Evolutionary conservation across 2,329 filamentous ascomycete species (phyloP).

Genomic region (Cercospora sp.): DNA sequence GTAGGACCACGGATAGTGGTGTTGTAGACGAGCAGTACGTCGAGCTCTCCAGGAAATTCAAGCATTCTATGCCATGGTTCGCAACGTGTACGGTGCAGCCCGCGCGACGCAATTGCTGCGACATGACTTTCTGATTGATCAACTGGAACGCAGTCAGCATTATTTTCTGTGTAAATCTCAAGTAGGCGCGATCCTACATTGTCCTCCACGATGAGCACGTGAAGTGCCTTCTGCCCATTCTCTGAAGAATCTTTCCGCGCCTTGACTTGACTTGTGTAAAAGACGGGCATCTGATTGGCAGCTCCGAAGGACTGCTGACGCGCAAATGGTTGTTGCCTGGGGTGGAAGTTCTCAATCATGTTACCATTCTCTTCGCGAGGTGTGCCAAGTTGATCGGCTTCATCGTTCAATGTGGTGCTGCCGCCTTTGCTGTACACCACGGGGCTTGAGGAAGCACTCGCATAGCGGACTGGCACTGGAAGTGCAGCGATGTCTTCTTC

Average conservation of each 20-base stretch:
- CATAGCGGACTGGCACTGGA: slow-evolving; percentile 18
- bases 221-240: slow-evolving; percentile 25
- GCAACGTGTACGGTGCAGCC: slow-evolving; percentile 37
- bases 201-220: slow-evolving; percentile 39
- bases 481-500: neutral
- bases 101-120: slow-evolving; percentile 31
- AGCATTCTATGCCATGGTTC: slow-evolving; percentile 39
- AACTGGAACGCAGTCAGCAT: neutral
- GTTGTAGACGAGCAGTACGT: slow-evolving; percentile 29
- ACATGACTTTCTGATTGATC: slow-evolving; percentile 40
- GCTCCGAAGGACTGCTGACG: slow-evolving; percentile 9
- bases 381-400: neutral
- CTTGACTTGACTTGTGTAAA: neutral
- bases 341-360: slow-evolving; percentile 20
- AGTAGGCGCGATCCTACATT: slow-evolving; percentile 26
- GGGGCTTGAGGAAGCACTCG: slow-evolving; percentile 32
- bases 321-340: slow-evolving; percentile 9
- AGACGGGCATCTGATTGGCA: neutral
- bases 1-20: slow-evolving; percentile 34
- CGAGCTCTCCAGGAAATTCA: slow-evolving; percentile 33
- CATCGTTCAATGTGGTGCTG: slow-evolving; percentile 23
- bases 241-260: neutral
- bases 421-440: slow-evolving; percentile 31
- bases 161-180: neutral
- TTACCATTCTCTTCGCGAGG: slow-evolving; percentile 13